phyloP scores from a whole-genome alignment of 1,284 basidiomycete genomes.

The Anthracocystis walkeri region DNA sequence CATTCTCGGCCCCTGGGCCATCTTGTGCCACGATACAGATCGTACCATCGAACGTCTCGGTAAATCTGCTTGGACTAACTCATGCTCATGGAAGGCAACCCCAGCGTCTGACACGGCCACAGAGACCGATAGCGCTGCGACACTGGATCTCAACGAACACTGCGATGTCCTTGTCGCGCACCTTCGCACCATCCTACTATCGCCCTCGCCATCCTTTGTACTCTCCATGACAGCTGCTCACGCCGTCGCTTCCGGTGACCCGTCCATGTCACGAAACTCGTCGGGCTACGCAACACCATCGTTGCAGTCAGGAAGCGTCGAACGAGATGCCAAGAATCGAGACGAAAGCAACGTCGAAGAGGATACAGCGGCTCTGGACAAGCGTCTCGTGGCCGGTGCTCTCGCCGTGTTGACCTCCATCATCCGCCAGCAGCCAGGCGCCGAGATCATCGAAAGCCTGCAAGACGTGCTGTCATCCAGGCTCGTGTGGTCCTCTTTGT shows the following conservation, averaged over 20 bases:
- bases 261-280: conserved; percentile 30
- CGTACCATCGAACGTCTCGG: conserved; percentile 75
- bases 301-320: conserved; percentile 20
- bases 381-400: conserved; percentile 62
- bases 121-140: not conserved
- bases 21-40: conserved; percentile 81
- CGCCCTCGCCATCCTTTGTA: conserved; percentile 49
- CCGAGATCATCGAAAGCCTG: conserved; percentile 34
- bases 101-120: not conserved
- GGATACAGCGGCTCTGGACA: conserved; percentile 60
- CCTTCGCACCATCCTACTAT: conserved; percentile 46
- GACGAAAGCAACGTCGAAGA: conserved; percentile 68
- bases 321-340: conserved; percentile 66
- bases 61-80: conserved; percentile 73
- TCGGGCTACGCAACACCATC: conserved; percentile 38
- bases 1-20: conserved; percentile 83
- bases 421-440: conserved; percentile 17
- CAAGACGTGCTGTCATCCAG: conserved; percentile 44
- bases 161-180: conserved; percentile 42
- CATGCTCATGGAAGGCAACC: conserved; percentile 21
- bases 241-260: conserved; percentile 28
- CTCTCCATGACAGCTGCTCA: conserved; percentile 52
- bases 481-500: conserved; percentile 54
- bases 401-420: conserved; percentile 54
- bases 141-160: conserved; percentile 32